Conservation (phyloP, 257 asterid genomes). For the Rauvolfia tetraphylla region DNA sequence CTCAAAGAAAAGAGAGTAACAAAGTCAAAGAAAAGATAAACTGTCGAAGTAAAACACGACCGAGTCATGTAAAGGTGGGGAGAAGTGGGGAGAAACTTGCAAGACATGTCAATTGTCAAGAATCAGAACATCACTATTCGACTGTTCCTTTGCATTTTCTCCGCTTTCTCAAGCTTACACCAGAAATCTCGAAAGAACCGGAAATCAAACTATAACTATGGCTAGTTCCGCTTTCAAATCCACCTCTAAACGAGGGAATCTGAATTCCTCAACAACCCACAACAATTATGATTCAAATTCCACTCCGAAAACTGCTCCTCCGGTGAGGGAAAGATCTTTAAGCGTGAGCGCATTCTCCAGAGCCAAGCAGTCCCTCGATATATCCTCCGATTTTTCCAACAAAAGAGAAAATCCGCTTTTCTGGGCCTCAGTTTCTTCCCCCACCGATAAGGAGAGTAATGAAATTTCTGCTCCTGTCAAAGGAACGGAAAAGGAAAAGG, state of each 20-base stretch:
- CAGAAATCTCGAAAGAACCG: too few species aligned
- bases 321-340: slow-evolving; percentile 49
- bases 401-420: slow-evolving; percentile 82
- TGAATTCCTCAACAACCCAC: slow-evolving; percentile 24
- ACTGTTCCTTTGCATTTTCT: too few species aligned
- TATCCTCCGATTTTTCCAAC: too few species aligned
- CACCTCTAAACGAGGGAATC: slow-evolving; percentile 52
- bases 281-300: neutral
- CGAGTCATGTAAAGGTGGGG: too few species aligned
- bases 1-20: too few species aligned
- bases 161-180: too few species aligned
- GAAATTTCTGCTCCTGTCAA: neutral
- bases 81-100: too few species aligned
- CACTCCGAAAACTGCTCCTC: neutral
- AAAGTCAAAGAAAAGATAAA: too few species aligned
- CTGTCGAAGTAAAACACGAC: too few species aligned
- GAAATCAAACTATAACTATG: neutral
- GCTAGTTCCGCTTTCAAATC: slow-evolving; percentile 57
- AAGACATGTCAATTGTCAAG: too few species aligned
- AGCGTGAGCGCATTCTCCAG: slow-evolving; percentile 75
- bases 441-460: slow-evolving; percentile 20
- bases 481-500: neutral
- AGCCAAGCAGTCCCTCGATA: too few species aligned
- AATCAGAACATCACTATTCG: too few species aligned
- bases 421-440: slow-evolving; percentile 34